Evolutionary conservation across 352 stramenopile genomes (phyloP).

Genomic region (Globisporangium solare): DNA sequence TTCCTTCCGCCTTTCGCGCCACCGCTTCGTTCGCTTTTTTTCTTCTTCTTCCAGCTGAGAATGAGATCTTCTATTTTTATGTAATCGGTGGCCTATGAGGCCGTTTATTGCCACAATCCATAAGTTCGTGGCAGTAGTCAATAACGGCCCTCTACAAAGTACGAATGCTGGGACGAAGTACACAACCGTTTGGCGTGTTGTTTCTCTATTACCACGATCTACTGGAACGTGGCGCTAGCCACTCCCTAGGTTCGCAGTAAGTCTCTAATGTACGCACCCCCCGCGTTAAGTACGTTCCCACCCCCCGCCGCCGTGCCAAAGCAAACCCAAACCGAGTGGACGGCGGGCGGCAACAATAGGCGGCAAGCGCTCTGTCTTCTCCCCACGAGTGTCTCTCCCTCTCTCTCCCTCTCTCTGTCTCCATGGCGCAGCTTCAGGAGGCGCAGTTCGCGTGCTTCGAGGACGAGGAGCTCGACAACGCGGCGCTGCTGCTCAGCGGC

Average conservation of each 20-base stretch:
- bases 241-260: too few species aligned
- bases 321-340: constrained; percentile 11
- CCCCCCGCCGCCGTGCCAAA: not conserved
- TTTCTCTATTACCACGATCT: too few species aligned
- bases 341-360: constrained; percentile 6
- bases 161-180: too few species aligned
- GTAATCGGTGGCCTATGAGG: too few species aligned
- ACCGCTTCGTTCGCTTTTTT: too few species aligned
- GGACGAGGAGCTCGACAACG: constrained; percentile 32
- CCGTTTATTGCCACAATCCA: not conserved
- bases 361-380: not conserved
- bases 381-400: too few species aligned
- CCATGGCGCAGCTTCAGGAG: constrained; percentile 51
- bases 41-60: too few species aligned
- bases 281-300: constrained; percentile 4
- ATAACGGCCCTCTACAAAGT: not conserved
- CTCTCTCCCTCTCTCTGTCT: too few species aligned
- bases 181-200: too few species aligned
- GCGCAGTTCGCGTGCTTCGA: constrained; percentile 73
- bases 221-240: not conserved
- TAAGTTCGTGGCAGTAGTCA: not conserved
- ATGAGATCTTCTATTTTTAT: too few species aligned
- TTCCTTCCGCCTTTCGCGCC: too few species aligned
- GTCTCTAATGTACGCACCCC: not conserved
- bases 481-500: constrained; percentile 2